Base-by-base conservation (phyloP, 139 green algal species). In the Mychonastes homosphaera region DNA sequence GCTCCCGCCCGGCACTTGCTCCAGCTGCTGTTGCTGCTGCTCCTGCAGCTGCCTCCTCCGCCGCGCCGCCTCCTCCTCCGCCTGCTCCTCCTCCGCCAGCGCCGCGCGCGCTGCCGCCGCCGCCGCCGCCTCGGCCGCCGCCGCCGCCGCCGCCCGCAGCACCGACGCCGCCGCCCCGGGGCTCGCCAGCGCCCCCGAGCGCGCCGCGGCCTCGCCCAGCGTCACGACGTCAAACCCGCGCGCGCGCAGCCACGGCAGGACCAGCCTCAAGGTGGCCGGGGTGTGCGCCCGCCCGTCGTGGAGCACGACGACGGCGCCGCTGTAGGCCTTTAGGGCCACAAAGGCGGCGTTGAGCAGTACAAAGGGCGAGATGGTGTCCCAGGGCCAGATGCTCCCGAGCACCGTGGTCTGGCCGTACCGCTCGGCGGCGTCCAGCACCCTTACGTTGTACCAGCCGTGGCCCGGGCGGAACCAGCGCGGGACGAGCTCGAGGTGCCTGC, bases 281-380 rank as follows among this genome's bases (percentile, higher is more conserved):
- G 3, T 12, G 15, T 16, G 27, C 27, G 23, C 58, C n/a, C 18
- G 58, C 58, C 46, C 38, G 36, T 66, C 59, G 36, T 59, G 49
- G 27, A 66, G 36, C 48, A 66, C 49, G 12, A 66, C 52, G 24
- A 66, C 28, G 27, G 59, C 59, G 2, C 59, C 59, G 8, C 2
- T 12, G 38, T 66, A 66, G 27, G 46, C 59, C 49, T 66, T 66
- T 36, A 35, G 35, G 26, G 26, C 32, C 3, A 56, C 24, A 38
- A 53, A 66, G 36, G 58, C n/a, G 29, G 59, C 59, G 41, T 58
- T 53, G 21, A 58, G 18, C 24, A 53, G 34, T 5, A 48, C 41
- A 9, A 23, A 23, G 21, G 40, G 33, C 24, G 9, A 43, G 21
- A 23, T 4, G 12, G 33, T 53, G 48, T 66, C 59, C 47, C 48